A percentile compares a stretch with the other conserved stretches of the same genome.
phyloP scores from a whole-genome alignment of 225 moss, liverwort and hornwort genomes.

The Physcomitrellopsis africana region DNA sequence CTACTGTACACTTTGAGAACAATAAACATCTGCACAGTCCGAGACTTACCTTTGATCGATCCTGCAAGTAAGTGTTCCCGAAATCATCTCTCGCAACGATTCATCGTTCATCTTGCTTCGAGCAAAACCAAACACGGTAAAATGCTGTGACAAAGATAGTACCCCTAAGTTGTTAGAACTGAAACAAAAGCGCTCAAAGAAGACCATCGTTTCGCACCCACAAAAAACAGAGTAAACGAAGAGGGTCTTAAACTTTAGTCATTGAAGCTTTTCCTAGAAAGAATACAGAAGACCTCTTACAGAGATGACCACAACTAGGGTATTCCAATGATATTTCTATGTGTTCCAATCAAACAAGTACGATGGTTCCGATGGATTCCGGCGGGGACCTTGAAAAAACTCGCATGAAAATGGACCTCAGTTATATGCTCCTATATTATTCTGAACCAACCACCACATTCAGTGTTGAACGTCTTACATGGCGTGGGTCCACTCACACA shows the following conservation, averaged over 20 bases:
- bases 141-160: slow-evolving; percentile 62
- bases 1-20: not conserved
- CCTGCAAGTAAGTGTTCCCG: slow-evolving; percentile 85
- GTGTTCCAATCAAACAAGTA: not conserved
- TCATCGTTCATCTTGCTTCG: slow-evolving; percentile 92
- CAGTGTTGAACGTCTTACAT: not conserved
- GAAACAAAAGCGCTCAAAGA: not conserved
- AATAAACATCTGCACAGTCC: not conserved
- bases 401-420: no score
- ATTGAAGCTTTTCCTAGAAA: not conserved
- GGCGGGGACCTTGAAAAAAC: not conserved
- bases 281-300: not conserved
- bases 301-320: not conserved
- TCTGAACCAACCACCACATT: not conserved
- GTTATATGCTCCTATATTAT: no score
- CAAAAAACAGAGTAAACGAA: not conserved
- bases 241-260: not conserved
- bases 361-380: not conserved
- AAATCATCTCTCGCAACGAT: slow-evolving; percentile 81
- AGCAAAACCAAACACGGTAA: slow-evolving; percentile 91
- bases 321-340: not conserved
- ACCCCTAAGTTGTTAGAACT: not conserved
- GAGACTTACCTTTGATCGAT: slow-evolving; percentile 83
- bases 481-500: not conserved
- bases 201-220: not conserved